Percentiles rank a stretch among this genome's conserved stretches.
Conservation (phyloP, 139 green algal species). For the Pleodorina starrii region DNA sequence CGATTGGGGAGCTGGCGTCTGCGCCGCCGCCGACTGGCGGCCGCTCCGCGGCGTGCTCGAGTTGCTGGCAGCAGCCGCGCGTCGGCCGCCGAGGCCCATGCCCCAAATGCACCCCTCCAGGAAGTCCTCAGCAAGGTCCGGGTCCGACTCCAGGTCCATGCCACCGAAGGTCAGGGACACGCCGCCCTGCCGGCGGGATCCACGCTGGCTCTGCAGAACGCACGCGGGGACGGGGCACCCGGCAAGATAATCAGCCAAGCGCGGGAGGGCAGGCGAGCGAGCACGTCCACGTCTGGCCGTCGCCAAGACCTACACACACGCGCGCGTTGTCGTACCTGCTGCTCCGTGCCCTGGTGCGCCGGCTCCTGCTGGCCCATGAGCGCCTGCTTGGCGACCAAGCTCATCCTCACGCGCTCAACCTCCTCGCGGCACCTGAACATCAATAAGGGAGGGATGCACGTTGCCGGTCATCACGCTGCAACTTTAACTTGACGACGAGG, state of each 20-base stretch:
- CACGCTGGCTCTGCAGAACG: no score
- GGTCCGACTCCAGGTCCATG: background rate
- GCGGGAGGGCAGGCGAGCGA: no score
- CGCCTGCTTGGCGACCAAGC: slow-evolving; percentile 21
- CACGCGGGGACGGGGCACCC: no score
- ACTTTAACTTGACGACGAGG: no score
- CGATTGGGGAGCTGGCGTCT: background rate
- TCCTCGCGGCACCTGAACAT: slow-evolving; percentile 28
- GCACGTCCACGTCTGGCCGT: no score
- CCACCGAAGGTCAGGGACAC: background rate
- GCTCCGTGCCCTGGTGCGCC: background rate
- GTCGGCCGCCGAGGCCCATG: background rate
- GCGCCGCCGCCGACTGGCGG: background rate
- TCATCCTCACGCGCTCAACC: background rate
- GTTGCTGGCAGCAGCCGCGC: no score
- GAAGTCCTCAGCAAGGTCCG: background rate
- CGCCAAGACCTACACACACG: no score
- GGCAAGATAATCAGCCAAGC: no score
- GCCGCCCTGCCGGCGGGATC: background rate
- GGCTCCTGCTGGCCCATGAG: slow-evolving; percentile 2
- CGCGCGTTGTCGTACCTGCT: no score
- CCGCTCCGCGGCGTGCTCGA: no score
- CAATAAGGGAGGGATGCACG: background rate
- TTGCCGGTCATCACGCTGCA: no score
- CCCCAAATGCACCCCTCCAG: slow-evolving; percentile 46